Evolutionary conservation across 805 yeast genomes (phyloP), one percentile per base, ranked within the genome.

Genomic region (Suhomyces canberraensis): DNA sequence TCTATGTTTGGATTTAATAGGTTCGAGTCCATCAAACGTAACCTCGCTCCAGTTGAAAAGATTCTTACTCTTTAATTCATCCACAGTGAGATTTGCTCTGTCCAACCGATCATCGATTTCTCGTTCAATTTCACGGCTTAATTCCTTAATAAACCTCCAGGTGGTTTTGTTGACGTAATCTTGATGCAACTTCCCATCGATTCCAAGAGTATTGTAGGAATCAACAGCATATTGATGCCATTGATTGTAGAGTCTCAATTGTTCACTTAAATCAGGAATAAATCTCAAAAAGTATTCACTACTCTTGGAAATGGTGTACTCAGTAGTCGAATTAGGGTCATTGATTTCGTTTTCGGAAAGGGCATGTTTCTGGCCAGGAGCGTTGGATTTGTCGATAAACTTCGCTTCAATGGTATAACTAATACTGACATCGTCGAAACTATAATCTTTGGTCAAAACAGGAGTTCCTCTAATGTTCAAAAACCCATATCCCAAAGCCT

Each of bases 401-500:
- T 71, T 70, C n/a, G 78, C 77, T 40, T 73, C 78, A 14, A 79
- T 63, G 2, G 75, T 62, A 48, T 78, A 78, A 19, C 72, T 60
- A 11, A 78, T 56, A 26, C 79, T 73, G 17, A 71, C 40, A 36
- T 66, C 66, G 3, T 70, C 76, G 20, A 58, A 55, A 7, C 66
- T 48, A 29, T 66, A 56, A 55, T 79, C 85, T 9, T 57, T 59
- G 3, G 76, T 70, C 37, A 71, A 52, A 3, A 79, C 54, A 1
- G 84, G 84, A 0, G 78, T 66, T 1, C 84, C 84, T 25, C 65
- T 46, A 1, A 59, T 49, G n/a, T 64, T 62, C 9, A 71, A 47
- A 41, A 74, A 70, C 7, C 82, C 84, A 51, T 78, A 79, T 0
- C 84, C 84, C 20, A 76, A 54, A 0, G 66, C 58, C 28, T 66